Conservation (phyloP, 75 land plant species). For the Ceratopteris richardii region DNA sequence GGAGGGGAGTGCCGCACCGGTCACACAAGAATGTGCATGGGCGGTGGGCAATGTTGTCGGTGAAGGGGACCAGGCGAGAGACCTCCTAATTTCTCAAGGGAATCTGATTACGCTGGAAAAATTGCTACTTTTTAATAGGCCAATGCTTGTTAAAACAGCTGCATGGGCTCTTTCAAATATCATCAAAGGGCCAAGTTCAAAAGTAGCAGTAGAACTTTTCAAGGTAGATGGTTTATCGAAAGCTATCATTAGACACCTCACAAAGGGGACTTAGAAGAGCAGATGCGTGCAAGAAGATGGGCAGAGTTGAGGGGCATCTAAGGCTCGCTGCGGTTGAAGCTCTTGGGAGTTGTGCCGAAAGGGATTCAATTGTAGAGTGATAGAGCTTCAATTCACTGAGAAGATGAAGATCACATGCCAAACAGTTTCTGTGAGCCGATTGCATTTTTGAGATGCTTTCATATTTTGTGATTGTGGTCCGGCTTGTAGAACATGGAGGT, state of each 20-base stretch:
- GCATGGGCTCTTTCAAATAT: conserved; percentile 98
- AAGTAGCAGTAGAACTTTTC: conserved; percentile 73
- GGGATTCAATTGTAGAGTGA: too few relatives aligned
- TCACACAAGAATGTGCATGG: conserved; percentile 98
- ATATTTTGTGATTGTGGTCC: too few relatives aligned
- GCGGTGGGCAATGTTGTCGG: conserved; percentile 99
- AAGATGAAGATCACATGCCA: too few relatives aligned
- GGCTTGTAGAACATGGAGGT: too few relatives aligned
- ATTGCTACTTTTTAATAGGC: conserved; percentile 54
- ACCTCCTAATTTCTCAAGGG: conserved; percentile 82
- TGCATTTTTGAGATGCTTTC: too few relatives aligned
- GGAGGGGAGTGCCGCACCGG: conserved; percentile 83
- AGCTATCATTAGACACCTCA: conserved; percentile 58
- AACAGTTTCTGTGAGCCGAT: too few relatives aligned
- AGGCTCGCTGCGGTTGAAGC: too few relatives aligned
- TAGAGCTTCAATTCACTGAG: too few relatives aligned
- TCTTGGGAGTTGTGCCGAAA: too few relatives aligned
- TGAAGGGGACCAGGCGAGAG: conserved; percentile 80
- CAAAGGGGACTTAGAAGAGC: too few relatives aligned
- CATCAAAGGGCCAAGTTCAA: conserved; percentile 95
- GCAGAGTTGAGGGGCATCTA: too few relatives aligned
- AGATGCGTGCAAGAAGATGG: too few relatives aligned
- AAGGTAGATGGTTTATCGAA: conserved; percentile 58
- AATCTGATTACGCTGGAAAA: conserved; percentile 76
- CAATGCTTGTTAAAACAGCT: conserved; percentile 81